A percentile compares a stretch with the other conserved stretches of the same genome.
These are phyloP conservation scores for Geotrichum fermentans DNA, from an alignment of 1,139 yeast genomes.

Conservation along the genomic window DNA sequence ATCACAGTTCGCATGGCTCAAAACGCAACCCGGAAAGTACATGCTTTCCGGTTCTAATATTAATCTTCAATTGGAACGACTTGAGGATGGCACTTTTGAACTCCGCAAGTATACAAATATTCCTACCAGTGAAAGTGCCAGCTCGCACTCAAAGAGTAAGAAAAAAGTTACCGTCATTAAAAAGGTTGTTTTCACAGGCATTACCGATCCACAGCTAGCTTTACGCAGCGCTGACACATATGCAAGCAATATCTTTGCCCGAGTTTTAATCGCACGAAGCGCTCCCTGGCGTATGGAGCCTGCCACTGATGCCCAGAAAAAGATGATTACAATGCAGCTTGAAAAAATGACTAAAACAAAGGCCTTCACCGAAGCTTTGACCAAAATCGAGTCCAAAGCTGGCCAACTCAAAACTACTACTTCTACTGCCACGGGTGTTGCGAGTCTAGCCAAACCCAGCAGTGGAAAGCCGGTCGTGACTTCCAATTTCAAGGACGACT, in stretches of 20 bases:
- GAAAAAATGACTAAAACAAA: slow-evolving; percentile 3
- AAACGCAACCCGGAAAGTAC: slow-evolving; percentile 20
- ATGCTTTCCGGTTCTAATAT: slow-evolving; percentile 23
- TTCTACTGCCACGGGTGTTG: background rate
- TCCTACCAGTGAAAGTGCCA: background rate
- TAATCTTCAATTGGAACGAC: slow-evolving; percentile 22
- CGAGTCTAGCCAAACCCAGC: background rate
- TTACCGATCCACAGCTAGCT: slow-evolving; percentile 23
- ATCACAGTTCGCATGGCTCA: slow-evolving; percentile 6
- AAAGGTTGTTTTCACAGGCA: slow-evolving; percentile 18
- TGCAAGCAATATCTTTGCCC: slow-evolving; percentile 21
- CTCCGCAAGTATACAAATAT: slow-evolving; percentile 5
- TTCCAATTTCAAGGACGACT: slow-evolving; percentile 10
- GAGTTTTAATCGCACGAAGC: slow-evolving; percentile 21
- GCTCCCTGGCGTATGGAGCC: slow-evolving; percentile 29
- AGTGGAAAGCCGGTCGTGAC: background rate
- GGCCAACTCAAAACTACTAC: background rate
- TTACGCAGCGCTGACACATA: slow-evolving; percentile 27
- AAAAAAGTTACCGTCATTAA: slow-evolving; percentile 8
- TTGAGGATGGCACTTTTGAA: slow-evolving; percentile 15
- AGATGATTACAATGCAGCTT: slow-evolving; percentile 9
- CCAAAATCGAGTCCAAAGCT: background rate
- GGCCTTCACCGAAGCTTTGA: background rate
- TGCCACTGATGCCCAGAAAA: slow-evolving; percentile 22
- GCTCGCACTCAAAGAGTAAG: background rate